phyloP scores from a whole-genome alignment of 768 basidiomycete genomes.

The Boletus tomentosulus region DNA sequence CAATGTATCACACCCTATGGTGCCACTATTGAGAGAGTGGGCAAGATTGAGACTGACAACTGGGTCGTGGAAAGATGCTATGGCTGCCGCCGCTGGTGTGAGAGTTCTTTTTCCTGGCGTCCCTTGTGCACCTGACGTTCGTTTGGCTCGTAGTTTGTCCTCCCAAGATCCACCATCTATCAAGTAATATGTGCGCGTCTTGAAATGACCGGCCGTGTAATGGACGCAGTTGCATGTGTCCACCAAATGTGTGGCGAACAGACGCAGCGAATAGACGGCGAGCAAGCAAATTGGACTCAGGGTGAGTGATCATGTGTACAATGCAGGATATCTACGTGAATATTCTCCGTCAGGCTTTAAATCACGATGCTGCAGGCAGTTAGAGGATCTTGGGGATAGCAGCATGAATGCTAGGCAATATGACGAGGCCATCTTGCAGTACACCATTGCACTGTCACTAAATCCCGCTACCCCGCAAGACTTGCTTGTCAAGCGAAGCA shows the following conservation, averaged over 20 bases:
- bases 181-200: background rate
- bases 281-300: background rate
- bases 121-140: background rate
- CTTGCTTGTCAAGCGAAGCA: background rate
- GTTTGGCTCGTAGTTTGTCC: background rate
- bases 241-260: background rate
- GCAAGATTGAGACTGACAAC: background rate
- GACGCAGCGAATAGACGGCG: background rate
- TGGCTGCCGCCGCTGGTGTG: background rate
- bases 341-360: background rate
- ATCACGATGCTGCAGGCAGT: background rate
- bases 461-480: background rate
- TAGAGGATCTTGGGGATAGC: background rate
- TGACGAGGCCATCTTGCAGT: background rate
- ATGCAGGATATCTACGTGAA: background rate
- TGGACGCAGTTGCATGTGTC: background rate
- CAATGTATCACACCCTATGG: background rate
- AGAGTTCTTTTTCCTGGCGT: background rate
- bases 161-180: background rate
- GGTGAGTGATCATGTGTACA: background rate
- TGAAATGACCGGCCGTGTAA: background rate
- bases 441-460: background rate
- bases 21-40: background rate
- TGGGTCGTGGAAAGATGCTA: constrained; percentile 4
- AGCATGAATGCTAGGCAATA: background rate